A percentile compares a stretch with the other conserved stretches of the same genome.
Evolutionary conservation across 495 filamentous ascomycete species (phyloP).

Genomic region (Aspergillus funiculosus): DNA sequence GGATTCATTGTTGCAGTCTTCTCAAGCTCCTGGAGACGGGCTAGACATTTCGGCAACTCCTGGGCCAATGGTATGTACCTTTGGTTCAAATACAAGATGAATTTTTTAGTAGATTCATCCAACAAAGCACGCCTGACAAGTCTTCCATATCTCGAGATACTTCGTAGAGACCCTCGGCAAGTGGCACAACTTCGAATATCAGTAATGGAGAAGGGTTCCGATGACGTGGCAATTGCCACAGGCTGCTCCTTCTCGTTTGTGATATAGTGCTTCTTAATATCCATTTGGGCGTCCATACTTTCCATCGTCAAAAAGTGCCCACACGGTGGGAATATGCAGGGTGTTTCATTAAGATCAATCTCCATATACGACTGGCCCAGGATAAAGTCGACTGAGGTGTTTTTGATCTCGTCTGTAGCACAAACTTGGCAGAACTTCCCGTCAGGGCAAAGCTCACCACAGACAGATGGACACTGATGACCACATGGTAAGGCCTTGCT

Average conservation of each 20-base stretch:
- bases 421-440: slow-evolving; percentile 54
- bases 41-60: slow-evolving; percentile 28
- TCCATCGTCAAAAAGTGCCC: slow-evolving; percentile 47
- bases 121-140: slow-evolving; percentile 58
- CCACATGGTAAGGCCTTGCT: slow-evolving; percentile 52
- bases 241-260: slow-evolving; percentile 41
- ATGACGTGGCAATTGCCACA: slow-evolving; percentile 32
- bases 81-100: slow-evolving; percentile 48
- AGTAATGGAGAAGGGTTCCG: slow-evolving; percentile 47
- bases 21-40: slow-evolving; percentile 12
- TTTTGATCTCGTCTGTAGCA: slow-evolving; percentile 37
- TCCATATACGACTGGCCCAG: slow-evolving; percentile 46
- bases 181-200: slow-evolving; percentile 55
- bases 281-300: slow-evolving; percentile 62
- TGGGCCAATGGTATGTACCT: slow-evolving; percentile 47
- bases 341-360: slow-evolving; percentile 51
- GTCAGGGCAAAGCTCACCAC: slow-evolving; percentile 59
- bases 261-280: slow-evolving; percentile 52
- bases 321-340: slow-evolving; percentile 56
- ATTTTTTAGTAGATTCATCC: slow-evolving; percentile 64
- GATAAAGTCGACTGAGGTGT: slow-evolving; percentile 51
- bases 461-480: slow-evolving; percentile 62
- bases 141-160: slow-evolving; percentile 60
- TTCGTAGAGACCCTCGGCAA: slow-evolving; percentile 58
- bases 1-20: slow-evolving; percentile 3